A percentile compares a stretch with the other conserved stretches of the same genome.
These are phyloP conservation scores for Plenodomus tracheiphilus DNA, from an alignment of 2,329 filamentous ascomycete genomes.

Conservation along the genomic window DNA sequence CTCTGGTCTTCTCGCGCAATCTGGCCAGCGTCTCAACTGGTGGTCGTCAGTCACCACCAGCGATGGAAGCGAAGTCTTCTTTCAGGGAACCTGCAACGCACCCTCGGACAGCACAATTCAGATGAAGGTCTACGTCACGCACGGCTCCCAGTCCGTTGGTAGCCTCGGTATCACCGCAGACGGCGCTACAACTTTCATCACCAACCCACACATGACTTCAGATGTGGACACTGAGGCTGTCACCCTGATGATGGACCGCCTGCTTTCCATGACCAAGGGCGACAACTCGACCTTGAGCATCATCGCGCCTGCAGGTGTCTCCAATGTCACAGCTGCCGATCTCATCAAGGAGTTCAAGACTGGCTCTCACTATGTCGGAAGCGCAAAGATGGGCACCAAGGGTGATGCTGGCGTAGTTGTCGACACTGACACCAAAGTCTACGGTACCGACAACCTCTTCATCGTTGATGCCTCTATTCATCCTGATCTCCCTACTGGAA, in stretches of 20 bases:
- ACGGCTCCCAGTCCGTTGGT: constrained; percentile 64
- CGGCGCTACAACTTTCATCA: constrained; percentile 49
- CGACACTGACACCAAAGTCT: constrained; percentile 46
- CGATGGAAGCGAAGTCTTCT: constrained; percentile 44
- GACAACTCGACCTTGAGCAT: constrained; percentile 34
- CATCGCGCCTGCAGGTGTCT: constrained; percentile 41
- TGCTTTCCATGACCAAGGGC: constrained; percentile 42
- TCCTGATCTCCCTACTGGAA: constrained; percentile 69
- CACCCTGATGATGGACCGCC: constrained; percentile 53
- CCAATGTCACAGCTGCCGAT: constrained; percentile 47
- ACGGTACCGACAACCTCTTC: constrained; percentile 49
- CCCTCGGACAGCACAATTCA: constrained; percentile 39
- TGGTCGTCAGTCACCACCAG: constrained; percentile 51
- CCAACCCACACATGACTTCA: constrained; percentile 57
- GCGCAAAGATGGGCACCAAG: constrained; percentile 56
- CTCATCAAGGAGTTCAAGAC: constrained; percentile 38
- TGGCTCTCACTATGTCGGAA: constrained; percentile 52
- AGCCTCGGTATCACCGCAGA: constrained; percentile 50
- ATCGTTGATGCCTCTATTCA: constrained; percentile 57
- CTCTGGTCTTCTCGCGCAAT: constrained; percentile 50
- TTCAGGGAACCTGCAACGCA: constrained; percentile 54
- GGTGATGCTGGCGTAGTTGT: constrained; percentile 48
- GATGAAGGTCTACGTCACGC: constrained; percentile 60
- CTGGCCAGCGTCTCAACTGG: constrained; percentile 54
- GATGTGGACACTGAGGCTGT: constrained; percentile 45